A percentile compares a stretch with the other conserved stretches of the same genome.
Conservation (phyloP, 108 stramenopile genomes). For the Nitzschia sp. region DNA sequence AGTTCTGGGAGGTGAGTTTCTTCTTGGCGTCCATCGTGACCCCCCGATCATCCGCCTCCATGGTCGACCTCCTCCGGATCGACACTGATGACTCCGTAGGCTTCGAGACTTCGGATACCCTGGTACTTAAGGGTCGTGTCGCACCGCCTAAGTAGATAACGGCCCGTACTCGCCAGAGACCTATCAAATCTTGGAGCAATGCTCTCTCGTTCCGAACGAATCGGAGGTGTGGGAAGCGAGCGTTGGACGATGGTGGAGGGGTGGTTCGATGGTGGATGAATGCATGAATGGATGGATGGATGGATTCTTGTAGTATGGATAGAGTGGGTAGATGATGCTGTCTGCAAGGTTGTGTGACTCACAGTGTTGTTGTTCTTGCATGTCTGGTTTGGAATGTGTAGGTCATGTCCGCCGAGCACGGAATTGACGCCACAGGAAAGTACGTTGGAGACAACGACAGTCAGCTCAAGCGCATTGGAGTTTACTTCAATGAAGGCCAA, state of each 20-base stretch:
- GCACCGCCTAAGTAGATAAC: conserved; percentile 11
- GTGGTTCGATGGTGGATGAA: no score
- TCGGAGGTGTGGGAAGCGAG: no score
- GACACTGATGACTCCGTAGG: not conserved
- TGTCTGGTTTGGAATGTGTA: conserved; percentile 24
- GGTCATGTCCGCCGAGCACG: conserved; percentile 91
- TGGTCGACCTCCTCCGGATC: not conserved
- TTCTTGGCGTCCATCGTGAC: not conserved
- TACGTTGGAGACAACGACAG: conserved; percentile 77
- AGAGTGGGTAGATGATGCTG: no score
- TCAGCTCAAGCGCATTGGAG: conserved; percentile 80
- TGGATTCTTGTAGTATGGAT: no score
- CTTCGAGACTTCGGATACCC: not conserved
- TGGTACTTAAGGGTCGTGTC: conserved; percentile 11
- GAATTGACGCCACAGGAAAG: conserved; percentile 56
- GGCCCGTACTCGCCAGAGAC: not conserved
- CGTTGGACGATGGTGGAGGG: no score
- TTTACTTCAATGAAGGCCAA: conserved; percentile 87
- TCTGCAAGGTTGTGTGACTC: no score
- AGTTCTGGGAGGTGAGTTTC: conserved; percentile 91
- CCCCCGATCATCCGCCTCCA: not conserved
- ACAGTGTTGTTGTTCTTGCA: no score
- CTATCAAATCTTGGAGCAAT: no score
- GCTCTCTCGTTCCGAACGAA: no score
- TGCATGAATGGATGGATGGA: no score